A percentile compares a stretch with the other conserved stretches of the same genome.
Conservation (phyloP, 352 stramenopile species). For the Phytophthora megakarya region DNA sequence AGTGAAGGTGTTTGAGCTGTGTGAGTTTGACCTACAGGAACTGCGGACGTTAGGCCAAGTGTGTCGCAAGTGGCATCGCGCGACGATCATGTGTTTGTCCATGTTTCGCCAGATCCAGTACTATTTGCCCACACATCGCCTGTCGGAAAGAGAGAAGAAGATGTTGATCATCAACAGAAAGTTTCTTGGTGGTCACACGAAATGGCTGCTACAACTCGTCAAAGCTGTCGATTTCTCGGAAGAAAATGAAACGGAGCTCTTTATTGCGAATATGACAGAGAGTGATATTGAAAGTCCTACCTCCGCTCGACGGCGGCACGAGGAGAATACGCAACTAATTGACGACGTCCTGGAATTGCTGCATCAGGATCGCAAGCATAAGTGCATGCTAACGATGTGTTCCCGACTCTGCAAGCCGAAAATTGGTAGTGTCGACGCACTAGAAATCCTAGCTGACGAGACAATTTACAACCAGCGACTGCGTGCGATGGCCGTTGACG, state of each 20-base stretch:
- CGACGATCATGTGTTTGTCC: constrained; percentile 88
- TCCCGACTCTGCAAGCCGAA: constrained; percentile 78
- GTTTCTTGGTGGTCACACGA: constrained; percentile 78
- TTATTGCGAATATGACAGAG: constrained; percentile 27
- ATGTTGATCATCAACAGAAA: constrained; percentile 81
- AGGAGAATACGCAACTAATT: constrained; percentile 44
- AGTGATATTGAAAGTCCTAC: constrained; percentile 25
- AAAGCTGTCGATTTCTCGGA: constrained; percentile 80
- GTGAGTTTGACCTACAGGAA: constrained; percentile 78
- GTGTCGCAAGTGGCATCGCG: constrained; percentile 86
- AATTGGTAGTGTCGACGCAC: constrained; percentile 74
- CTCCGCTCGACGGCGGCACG: constrained; percentile 9
- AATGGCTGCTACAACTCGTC: constrained; percentile 86
- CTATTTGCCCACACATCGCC: constrained; percentile 76
- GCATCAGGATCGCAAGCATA: constrained; percentile 67
- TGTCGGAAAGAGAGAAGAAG: constrained; percentile 75
- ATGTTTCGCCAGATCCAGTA: constrained; percentile 91
- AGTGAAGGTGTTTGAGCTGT: constrained; percentile 85
- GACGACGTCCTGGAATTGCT: constrained; percentile 72
- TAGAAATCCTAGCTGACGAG: constrained; percentile 77
- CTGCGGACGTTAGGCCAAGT: constrained; percentile 77
- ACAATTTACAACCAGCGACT: constrained; percentile 64
- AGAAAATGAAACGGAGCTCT: constrained; percentile 52
- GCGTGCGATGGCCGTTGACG: constrained; percentile 66
- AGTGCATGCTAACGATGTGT: constrained; percentile 90